Base-by-base conservation (phyloP, 768 basidiomycete genomes). In the Leccinum variicolor region DNA sequence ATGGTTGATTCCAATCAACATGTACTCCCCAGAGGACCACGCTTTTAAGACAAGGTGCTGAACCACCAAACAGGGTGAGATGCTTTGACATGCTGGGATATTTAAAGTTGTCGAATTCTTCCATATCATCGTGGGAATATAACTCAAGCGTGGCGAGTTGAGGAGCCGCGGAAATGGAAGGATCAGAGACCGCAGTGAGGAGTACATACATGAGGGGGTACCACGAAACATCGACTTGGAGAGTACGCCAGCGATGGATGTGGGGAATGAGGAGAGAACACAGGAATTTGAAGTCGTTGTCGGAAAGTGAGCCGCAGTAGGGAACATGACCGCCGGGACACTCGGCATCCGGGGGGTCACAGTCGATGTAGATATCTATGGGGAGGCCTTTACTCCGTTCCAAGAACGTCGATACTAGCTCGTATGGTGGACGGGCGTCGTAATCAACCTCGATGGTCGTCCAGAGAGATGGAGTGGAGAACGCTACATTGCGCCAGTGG, bases 11-110 rank as follows among this genome's bases (percentile, higher is more conserved):
- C 89, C 89, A 91, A 56, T 84, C 79, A 33, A 90, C 69, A 59
- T 88, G 88, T 5, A 89, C 84, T 39, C 87, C 88, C 84, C 85
- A 88, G 26, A 91, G 74, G 10, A 74, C 73, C 33, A 83, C 69
- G 4, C 71, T 64, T 19, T 67, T 71, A 14, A 91, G 73, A 8
- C 73, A 77, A 1, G 89, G 89, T 8, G 73, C 70, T 17, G 77
- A 77, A 25, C 79, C 77, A 3, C 81, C 77, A 63, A 90, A 84
- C 17, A 82, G 76, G 11, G 77, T 71, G 71, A 85, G 82, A 36
- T 60, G 59, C 6, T 55, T 56, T 3, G 74, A 75, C 36, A 71
- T 69, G 36, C 74, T 71, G 19, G 57, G 54, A 29, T 53, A 25
- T 1, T 48, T 25, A 31, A 69, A 68, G n/a, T 7, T 55, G 19